phyloP scores from a whole-genome alignment of 2,329 filamentous ascomycete genomes.

The Neurospora sp. region DNA sequence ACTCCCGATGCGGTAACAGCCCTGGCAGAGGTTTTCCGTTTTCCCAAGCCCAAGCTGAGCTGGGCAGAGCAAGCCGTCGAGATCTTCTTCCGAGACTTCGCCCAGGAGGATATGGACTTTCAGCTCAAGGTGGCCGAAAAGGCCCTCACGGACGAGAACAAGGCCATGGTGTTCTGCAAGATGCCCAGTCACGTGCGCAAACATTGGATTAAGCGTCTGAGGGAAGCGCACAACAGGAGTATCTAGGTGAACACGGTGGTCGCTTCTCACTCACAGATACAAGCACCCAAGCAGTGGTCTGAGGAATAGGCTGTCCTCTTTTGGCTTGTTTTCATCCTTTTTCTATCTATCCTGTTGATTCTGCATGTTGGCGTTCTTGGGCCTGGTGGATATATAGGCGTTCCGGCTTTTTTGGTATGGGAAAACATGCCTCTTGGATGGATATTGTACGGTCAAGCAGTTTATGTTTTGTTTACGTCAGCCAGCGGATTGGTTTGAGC shows the following conservation, averaged over 20 bases:
- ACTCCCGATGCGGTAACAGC: constrained; percentile 16
- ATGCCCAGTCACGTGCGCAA: constrained; percentile 42
- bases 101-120: constrained; percentile 46
- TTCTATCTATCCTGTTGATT: background rate
- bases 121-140: constrained; percentile 52
- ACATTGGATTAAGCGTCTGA: constrained; percentile 46
- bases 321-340: background rate
- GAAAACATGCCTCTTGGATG: background rate
- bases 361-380: background rate
- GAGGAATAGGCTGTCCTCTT: background rate
- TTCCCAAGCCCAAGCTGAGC: constrained; percentile 27
- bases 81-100: constrained; percentile 49
- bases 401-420: background rate
- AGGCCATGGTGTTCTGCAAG: constrained; percentile 54
- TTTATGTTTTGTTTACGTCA: background rate
- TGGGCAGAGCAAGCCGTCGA: constrained; percentile 52
- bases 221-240: constrained; percentile 34
- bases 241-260: background rate
- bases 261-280: background rate
- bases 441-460: background rate
- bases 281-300: background rate
- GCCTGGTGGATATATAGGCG: background rate
- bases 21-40: constrained; percentile 30
- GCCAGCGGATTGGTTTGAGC: background rate
- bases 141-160: constrained; percentile 47